Percentiles rank a stretch among this genome's conserved stretches.
phyloP scores from a whole-genome alignment of 2,329 filamentous ascomycete genomes.

The Diaporthe aspalathi region DNA sequence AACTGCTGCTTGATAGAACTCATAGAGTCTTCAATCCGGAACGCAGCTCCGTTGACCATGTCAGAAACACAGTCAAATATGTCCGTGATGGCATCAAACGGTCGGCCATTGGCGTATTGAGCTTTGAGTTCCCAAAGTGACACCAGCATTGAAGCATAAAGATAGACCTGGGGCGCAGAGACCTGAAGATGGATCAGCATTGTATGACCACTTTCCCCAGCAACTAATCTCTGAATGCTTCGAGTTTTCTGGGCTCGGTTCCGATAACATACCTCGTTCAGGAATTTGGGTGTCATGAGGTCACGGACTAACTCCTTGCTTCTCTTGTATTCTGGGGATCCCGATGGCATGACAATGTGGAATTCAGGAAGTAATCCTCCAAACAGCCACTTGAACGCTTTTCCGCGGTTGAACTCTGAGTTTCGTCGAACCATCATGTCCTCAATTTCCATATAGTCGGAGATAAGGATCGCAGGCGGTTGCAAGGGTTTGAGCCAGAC shows the following conservation, averaged over 20 bases:
- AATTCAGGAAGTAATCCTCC: not conserved
- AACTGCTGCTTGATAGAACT: not conserved
- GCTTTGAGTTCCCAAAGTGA: not conserved
- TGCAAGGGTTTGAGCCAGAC: not conserved
- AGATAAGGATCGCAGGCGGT: not conserved
- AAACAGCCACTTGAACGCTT: not conserved
- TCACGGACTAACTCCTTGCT: slow-evolving; percentile 3
- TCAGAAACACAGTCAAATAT: not conserved
- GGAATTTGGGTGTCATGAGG: slow-evolving; percentile 9
- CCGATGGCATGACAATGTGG: slow-evolving; percentile 3
- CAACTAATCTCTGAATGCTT: not conserved
- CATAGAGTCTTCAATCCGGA: not conserved
- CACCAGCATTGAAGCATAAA: not conserved
- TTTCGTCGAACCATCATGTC: not conserved
- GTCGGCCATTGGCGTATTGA: not conserved
- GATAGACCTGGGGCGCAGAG: slow-evolving; percentile 7
- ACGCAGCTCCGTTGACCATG: not conserved
- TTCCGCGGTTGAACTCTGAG: not conserved
- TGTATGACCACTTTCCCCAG: not conserved
- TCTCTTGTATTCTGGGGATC: not conserved
- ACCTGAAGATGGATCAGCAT: not conserved
- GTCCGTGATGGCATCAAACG: not conserved
- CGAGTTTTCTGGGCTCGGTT: not conserved
- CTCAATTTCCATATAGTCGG: slow-evolving; percentile 10
- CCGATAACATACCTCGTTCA: not conserved